Evolutionary conservation across 2,329 filamentous ascomycete species (phyloP), one percentile per base, ranked within the genome.

Genomic region (Pseudocercospora cruenta): DNA sequence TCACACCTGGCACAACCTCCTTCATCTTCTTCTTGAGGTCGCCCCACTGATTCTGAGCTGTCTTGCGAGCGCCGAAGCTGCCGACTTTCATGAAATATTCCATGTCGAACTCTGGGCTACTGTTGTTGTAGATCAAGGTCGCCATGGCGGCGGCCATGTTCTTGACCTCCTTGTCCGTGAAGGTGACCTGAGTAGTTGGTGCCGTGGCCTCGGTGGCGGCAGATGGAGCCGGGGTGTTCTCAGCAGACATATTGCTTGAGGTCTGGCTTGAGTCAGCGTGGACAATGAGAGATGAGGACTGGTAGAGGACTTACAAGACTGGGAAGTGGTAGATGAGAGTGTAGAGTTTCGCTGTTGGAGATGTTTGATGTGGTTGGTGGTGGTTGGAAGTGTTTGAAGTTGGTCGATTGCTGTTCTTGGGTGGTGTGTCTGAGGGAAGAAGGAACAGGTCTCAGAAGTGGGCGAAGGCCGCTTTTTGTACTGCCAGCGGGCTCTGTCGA

Each of bases 1-100:
- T 69, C 31, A 26, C 63, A 19, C 55, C 64, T 14, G 72, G 63
- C 36, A 59, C 64, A 21, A 72, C 21, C 7, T 58, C 19, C 14
- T 59, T 55, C 51, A 79, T 63, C 72, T 78, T 77, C 70, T 74
- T 75, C 72, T 77, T 78, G 67, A 78, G 71, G 2, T 60, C 62
- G 57, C 70, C 74, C 77, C 77, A 79, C n/a, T 70, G 74, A 71
- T 79, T 79, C 63, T 66, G 59, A 3, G 72, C 67, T 8, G 67
- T 69, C 69, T 78, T 78, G 28, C 51, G 33, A 21, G 74, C 75
- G 60, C 75, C 75, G 72, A 78, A 78, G 3, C 64, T 73, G 39
- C 63, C 75, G 24, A 63, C 53, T 49, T 67, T 64, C 12, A 53
- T 58, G 59, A 78, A 68, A 66, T 73, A 74, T 10, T 73, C 66